A percentile compares a stretch with the other conserved stretches of the same genome.
phyloP scores from a whole-genome alignment of 202 grass and related monocot genomes.

The Schoenoplectus tabernaemontani region DNA sequence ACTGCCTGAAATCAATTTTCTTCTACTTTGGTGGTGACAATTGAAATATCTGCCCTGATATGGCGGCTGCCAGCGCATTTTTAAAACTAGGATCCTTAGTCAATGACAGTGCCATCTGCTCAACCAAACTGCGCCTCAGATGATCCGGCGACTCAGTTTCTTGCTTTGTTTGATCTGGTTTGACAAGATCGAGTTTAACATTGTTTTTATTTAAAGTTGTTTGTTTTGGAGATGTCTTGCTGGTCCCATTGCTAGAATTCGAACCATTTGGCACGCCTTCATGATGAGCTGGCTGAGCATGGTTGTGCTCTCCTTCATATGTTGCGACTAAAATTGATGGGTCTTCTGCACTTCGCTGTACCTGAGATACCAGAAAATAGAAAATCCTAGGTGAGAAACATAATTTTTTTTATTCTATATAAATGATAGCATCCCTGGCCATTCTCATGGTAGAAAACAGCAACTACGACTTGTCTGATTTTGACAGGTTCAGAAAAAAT shows the following conservation, averaged over 20 bases:
- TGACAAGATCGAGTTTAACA: background rate
- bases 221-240: slow-evolving; percentile 1
- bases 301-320: slow-evolving; percentile 92
- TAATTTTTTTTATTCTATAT: background rate
- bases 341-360: slow-evolving; percentile 79
- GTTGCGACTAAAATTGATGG: slow-evolving; percentile 51
- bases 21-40: slow-evolving; percentile 44
- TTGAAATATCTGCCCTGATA: slow-evolving; percentile 59
- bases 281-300: slow-evolving; percentile 31
- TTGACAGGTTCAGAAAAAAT: background rate
- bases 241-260: slow-evolving; percentile 25
- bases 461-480: background rate
- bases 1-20: background rate
- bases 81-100: slow-evolving; percentile 73
- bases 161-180: background rate
- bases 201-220: background rate
- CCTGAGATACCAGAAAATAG: slow-evolving; percentile 16
- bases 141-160: slow-evolving; percentile 20
- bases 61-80: slow-evolving; percentile 56
- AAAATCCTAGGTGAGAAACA: slow-evolving; percentile 3
- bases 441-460: background rate
- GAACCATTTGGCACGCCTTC: slow-evolving; percentile 5
- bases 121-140: slow-evolving; percentile 37
- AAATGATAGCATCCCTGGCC: background rate
- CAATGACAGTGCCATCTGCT: slow-evolving; percentile 72